Evolutionary conservation across 2,329 filamentous ascomycete species (phyloP).

Genomic region (Monosporascus cannonballus): DNA sequence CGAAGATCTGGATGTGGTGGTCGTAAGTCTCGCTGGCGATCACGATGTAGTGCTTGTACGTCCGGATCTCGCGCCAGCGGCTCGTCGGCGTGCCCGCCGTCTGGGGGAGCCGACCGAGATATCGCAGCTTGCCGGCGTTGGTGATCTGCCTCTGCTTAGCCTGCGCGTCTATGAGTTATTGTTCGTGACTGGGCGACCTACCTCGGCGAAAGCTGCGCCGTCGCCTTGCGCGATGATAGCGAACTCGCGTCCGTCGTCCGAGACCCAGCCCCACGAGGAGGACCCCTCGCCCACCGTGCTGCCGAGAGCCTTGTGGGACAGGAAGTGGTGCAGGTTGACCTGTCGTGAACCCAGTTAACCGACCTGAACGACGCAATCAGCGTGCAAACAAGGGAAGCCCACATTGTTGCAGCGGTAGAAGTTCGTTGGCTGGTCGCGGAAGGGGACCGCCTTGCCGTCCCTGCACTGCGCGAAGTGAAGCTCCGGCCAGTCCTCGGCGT

Average conservation of each 20-base stretch:
- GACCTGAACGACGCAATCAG: too few relatives aligned
- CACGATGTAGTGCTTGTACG: conserved; percentile 30
- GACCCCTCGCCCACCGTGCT: conserved; percentile 27
- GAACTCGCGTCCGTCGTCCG: conserved; percentile 46
- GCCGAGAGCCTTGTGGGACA: conserved; percentile 29
- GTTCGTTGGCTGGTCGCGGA: conserved; percentile 12
- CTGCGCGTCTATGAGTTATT: too few relatives aligned
- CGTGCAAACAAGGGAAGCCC: too few relatives aligned
- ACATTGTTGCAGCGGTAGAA: too few relatives aligned
- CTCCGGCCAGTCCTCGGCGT: conserved; percentile 20
- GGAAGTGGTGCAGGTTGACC: conserved; percentile 30
- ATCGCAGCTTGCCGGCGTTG: conserved; percentile 39
- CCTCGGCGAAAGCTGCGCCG: conserved; percentile 48
- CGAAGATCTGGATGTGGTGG: conserved; percentile 58
- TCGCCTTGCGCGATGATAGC: conserved; percentile 48
- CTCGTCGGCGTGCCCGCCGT: conserved; percentile 35
- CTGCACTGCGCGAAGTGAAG: conserved; percentile 17
- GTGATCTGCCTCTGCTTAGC: too few relatives aligned
- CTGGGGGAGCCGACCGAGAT: conserved; percentile 46
- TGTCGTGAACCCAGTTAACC: too few relatives aligned
- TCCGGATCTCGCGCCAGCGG: conserved; percentile 47
- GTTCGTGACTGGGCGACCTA: conserved; percentile 25
- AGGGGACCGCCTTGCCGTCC: conserved; percentile 24
- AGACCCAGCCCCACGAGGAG: conserved; percentile 48
- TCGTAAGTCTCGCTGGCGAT: conserved; percentile 35